Base-by-base conservation (phyloP, 2,329 filamentous ascomycete genomes). In the Monosporascus sp. region DNA sequence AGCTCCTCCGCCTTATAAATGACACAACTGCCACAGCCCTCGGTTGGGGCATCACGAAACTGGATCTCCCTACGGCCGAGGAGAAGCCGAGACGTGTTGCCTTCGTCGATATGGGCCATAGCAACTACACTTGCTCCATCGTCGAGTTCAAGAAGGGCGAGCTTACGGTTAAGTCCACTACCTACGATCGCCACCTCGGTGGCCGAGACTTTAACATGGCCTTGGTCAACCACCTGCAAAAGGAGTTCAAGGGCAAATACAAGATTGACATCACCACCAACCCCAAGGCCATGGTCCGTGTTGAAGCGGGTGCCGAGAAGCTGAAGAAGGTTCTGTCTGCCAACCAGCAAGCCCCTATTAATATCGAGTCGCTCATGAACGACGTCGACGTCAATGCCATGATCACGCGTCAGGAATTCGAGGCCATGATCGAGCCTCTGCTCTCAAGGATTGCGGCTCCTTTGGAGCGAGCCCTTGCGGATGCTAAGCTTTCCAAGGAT, bases 341-440 rank as follows among this genome's bases (percentile, higher is more conserved):
- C 70, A 97, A 97, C 78, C 88, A 92, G 64, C 83, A 88, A 69
- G 91, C 93, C 19, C 91, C 93, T 49, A 76, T 99, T 73, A 97
- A 92, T 81, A 95, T 99, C 67, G 94, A 99, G 79, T 97, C 92
- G 37, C 80, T 99, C 64, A 97, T 99, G 92, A 95, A 97, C 74
- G 94, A 99, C 71, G 79, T 96, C 57, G 94, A 99, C 71, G 94
- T 96, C 38, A 84, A 84, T 51, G 80, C 88, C 56, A 88, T 96
- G 82, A 82, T 99, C 68, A 97, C 93, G 72, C 88, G 94, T 59
- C 90, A 96, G 69, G 93, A 97, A 70, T 85, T 99, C 54, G 94
- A 99, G 79, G 85, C 87, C 59, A 85, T 99, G 71, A 84, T 97
- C 59, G 84, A 90, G 77, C 91, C 92, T 45, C 80, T 97, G 50